Evolutionary conservation across 176 grass and related monocot genomes (phyloP).

Genomic region (Themeda triandra): DNA sequence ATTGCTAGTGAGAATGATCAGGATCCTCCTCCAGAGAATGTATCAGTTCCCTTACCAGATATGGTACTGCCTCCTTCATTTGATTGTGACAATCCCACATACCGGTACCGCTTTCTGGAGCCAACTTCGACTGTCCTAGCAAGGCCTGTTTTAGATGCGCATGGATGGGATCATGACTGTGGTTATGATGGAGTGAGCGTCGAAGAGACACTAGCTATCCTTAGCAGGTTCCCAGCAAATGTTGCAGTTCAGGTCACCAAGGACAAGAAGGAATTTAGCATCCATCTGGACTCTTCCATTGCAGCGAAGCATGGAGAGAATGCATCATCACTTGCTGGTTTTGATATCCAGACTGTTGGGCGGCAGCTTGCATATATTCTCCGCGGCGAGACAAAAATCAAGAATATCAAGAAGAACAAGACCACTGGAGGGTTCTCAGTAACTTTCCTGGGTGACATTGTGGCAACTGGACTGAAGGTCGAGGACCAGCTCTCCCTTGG

Average conservation of each 20-base stretch:
- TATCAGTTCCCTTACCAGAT: slow-evolving; percentile 82
- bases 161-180: slow-evolving; percentile 97
- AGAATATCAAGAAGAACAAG: slow-evolving; percentile 89
- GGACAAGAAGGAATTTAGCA: slow-evolving; percentile 96
- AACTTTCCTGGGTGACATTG: slow-evolving; percentile 81
- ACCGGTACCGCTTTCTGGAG: slow-evolving; percentile 88
- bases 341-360: slow-evolving; percentile 85
- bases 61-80: slow-evolving; percentile 90
- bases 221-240: slow-evolving; percentile 58
- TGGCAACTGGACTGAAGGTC: slow-evolving; percentile 80
- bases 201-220: slow-evolving; percentile 72
- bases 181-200: slow-evolving; percentile 93
- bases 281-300: slow-evolving; percentile 89
- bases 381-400: slow-evolving; percentile 87
- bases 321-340: slow-evolving; percentile 78
- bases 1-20: slow-evolving; percentile 58
- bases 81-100: slow-evolving; percentile 76
- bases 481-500: slow-evolving; percentile 85
- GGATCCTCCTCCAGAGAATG: slow-evolving; percentile 77
- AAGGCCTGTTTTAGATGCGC: slow-evolving; percentile 70
- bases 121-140: slow-evolving; percentile 67
- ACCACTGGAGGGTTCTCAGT: slow-evolving; percentile 82
- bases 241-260: slow-evolving; percentile 83
- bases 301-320: slow-evolving; percentile 86
- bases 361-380: slow-evolving; percentile 74